Base-by-base conservation (phyloP, 2,329 filamentous ascomycete species). In the Paracorniculantispora psalliotae region DNA sequence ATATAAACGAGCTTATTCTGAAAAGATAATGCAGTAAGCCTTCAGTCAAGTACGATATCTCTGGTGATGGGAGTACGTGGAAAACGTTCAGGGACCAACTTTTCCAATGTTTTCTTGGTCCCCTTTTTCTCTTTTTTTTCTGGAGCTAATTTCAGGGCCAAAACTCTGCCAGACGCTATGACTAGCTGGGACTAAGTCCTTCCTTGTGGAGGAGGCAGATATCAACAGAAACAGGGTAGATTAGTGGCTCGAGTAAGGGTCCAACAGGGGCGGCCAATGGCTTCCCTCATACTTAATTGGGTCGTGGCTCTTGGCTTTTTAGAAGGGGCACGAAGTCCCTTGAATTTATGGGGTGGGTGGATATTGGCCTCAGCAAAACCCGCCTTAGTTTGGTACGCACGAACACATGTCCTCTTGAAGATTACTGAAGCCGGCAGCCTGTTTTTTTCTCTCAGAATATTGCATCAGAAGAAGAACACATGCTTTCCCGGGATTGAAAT, bases 121-220 rank as follows among this genome's bases (percentile, higher is more conserved):
- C 54, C 54, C 35, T 49, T 57, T 57, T 57, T 47, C 44, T 13
- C 25, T 17, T 35, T 25, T 25, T 39, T 33, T 46, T 23, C 26
- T 19, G 15, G 48, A 26, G 39, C 51, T 54, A 54, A 54, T 54
- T 44, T 54, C 26, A 54, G 26, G 26, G 25, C 26, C 51, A 19
- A 30, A 53, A 53, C 26, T 49, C 39, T 21, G 54, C 28, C 26
- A 15, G n/a, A n/a, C 54, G 44, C 53, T 48, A 48, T 57, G 54
- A 57, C 54, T 39, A 43, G 46, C 35, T 7, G 13, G 44, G 21
- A 15, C 30, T 47, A 26, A 37, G 23, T 4, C 37, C 12, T 19
- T 28, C 13, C 26, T 28, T 17, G 46, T 5, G 46, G 46, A 49
- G 26, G 25, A 33, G 8, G 23, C 13, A 39, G n/a, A 35, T 46